phyloP scores from a whole-genome alignment of 1,139 yeast species.

The Nakaseomyces uthaithaninus region DNA sequence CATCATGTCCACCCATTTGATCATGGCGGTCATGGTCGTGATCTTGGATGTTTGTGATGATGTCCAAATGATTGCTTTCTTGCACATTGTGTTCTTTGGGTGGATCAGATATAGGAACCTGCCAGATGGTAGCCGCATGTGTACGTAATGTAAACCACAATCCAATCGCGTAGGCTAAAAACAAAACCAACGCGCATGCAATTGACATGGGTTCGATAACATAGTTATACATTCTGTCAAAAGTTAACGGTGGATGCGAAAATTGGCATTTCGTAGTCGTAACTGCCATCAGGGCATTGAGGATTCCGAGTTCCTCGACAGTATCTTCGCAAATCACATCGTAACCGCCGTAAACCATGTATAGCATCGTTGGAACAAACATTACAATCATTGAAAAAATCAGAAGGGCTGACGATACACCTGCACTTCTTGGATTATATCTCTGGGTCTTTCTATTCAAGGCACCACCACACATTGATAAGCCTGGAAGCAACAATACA shows the following conservation, averaged over 20 bases:
- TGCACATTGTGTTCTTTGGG: conserved; percentile 15
- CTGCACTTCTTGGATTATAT: conserved; percentile 93
- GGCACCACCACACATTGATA: conserved; percentile 97
- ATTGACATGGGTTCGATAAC: conserved; percentile 76
- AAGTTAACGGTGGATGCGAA: conserved; percentile 66
- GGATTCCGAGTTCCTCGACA: conserved; percentile 32
- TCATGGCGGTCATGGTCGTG: conserved; percentile 9
- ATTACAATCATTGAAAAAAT: conserved; percentile 84
- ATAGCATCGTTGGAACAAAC: conserved; percentile 87
- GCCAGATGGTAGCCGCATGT: conserved; percentile 96
- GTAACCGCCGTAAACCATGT: conserved; percentile 84
- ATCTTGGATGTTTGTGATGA: conserved; percentile 13
- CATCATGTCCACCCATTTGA: conserved; percentile 71
- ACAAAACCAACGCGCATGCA: conserved; percentile 70
- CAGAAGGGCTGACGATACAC: conserved; percentile 93
- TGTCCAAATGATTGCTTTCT: conserved; percentile 9
- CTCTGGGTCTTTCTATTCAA: conserved; percentile 83
- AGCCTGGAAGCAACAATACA: conserved; percentile 81
- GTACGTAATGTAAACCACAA: conserved; percentile 88
- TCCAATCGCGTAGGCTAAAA: conserved; percentile 84
- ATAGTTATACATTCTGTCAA: conserved; percentile 49
- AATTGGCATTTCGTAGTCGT: conserved; percentile 57
- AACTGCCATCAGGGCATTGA: conserved; percentile 17
- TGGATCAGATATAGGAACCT: conserved; percentile 43
- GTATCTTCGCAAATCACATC: conserved; percentile 54